These are phyloP conservation scores for Lachnellula hyalina DNA, from an alignment of 2,329 filamentous ascomycete species.

Conservation along the genomic window DNA sequence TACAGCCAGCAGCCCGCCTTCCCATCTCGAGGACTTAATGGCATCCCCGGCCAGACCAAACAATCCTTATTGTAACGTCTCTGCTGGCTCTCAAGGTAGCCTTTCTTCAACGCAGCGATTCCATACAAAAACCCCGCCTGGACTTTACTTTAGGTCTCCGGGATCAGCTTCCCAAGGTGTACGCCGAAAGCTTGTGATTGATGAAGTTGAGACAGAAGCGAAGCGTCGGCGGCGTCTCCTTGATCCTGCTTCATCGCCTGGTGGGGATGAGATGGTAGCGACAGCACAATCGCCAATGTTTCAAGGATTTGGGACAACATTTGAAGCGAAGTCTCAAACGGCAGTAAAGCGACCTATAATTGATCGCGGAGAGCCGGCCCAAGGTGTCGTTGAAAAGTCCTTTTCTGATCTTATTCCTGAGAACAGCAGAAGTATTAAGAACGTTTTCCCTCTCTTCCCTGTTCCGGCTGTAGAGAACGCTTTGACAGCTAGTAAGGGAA, in stretches of 20 bases:
- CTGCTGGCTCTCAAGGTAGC: neutral
- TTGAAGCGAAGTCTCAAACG: neutral
- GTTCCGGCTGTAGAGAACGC: neutral
- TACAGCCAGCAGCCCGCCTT: neutral
- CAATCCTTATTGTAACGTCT: neutral
- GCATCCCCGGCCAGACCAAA: neutral
- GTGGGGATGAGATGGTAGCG: neutral
- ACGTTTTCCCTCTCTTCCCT: neutral
- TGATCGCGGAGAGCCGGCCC: neutral
- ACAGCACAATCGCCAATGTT: neutral
- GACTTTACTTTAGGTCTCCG: slow-evolving; percentile 9
- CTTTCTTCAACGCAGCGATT: neutral
- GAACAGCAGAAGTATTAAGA: neutral
- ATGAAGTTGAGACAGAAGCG: slow-evolving; percentile 7
- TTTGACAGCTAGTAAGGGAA: neutral
- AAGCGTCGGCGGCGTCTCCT: slow-evolving; percentile 15
- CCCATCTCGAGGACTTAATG: neutral
- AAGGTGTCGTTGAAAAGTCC: neutral
- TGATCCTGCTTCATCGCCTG: neutral
- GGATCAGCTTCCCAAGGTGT: slow-evolving; percentile 15
- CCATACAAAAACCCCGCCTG: slow-evolving; percentile 1
- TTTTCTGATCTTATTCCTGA: neutral
- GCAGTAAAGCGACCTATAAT: neutral
- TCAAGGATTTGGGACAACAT: neutral
- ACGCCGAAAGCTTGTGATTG: slow-evolving; percentile 18